phyloP scores from a whole-genome alignment of 306 rosid species.

The Pachyrhizus erosus region DNA sequence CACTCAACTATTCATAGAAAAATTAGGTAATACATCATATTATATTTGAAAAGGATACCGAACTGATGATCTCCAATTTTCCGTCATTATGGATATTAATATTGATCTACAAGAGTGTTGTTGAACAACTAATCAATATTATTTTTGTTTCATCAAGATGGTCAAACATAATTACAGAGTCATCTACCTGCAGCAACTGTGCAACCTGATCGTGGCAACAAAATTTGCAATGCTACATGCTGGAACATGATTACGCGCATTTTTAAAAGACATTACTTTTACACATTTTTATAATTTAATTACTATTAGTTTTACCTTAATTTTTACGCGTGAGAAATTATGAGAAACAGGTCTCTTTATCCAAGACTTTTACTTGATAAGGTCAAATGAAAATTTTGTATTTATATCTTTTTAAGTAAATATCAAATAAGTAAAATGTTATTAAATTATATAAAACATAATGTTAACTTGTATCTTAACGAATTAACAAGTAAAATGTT shows the following conservation, averaged over 20 bases:
- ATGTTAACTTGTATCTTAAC: no score
- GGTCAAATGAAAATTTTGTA: background rate
- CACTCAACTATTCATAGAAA: background rate
- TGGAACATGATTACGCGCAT: no score
- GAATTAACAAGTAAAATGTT: no score
- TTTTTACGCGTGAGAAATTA: background rate
- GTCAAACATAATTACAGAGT: slow-evolving; percentile 9
- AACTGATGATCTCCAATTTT: background rate
- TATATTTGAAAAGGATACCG: background rate
- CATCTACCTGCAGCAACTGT: background rate
- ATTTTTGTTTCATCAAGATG: slow-evolving; percentile 6
- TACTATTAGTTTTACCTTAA: background rate
- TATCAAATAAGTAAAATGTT: background rate
- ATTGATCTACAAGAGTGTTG: background rate
- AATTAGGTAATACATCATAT: background rate
- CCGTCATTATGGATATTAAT: background rate
- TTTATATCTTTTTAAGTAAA: background rate
- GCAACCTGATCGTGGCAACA: background rate
- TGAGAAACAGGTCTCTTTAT: background rate
- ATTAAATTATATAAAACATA: background rate
- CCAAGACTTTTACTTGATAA: background rate
- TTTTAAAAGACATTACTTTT: background rate
- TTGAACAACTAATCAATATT: background rate
- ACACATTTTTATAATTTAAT: background rate
- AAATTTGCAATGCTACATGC: background rate